phyloP scores from a whole-genome alignment of 2,329 filamentous ascomycete species.

The Rasamsonia emersonii region DNA sequence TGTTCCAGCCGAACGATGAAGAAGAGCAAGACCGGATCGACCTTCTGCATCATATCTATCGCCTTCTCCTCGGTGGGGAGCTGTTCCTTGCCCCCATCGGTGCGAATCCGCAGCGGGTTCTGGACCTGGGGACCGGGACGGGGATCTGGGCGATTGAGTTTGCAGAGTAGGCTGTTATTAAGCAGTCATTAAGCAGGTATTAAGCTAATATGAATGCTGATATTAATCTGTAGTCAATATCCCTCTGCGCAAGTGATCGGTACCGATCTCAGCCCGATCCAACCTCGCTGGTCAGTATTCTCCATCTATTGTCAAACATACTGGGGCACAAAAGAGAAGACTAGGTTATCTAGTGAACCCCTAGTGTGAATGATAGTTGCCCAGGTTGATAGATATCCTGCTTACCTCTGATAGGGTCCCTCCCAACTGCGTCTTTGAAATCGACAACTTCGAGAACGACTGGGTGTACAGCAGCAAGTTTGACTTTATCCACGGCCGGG shows the following conservation, averaged over 20 bases:
- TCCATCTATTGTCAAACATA: constrained; percentile 8
- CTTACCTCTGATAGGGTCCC: constrained; percentile 2
- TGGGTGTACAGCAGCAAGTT: not conserved
- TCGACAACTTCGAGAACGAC: constrained; percentile 1
- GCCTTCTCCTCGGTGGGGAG: constrained; percentile 12
- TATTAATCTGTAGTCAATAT: constrained; percentile 6
- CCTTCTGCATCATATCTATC: constrained; percentile 19
- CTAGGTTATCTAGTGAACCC: too few species aligned
- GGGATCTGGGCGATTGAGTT: constrained; percentile 36
- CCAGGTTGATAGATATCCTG: too few species aligned
- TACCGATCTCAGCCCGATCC: constrained; percentile 13
- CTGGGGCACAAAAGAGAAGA: constrained; percentile 7
- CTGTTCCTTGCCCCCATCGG: constrained; percentile 21
- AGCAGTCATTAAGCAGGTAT: too few species aligned
- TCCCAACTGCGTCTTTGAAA: constrained; percentile 1
- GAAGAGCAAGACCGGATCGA: too few species aligned
- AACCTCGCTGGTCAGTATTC: constrained; percentile 2
- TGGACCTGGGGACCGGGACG: constrained; percentile 40
- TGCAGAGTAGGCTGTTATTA: constrained; percentile 12
- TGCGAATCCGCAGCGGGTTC: constrained; percentile 18
- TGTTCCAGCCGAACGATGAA: too few species aligned
- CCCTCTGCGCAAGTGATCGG: constrained; percentile 15
- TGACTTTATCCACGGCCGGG: too few species aligned
- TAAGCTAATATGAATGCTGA: too few species aligned
- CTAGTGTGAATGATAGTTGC: too few species aligned